These are phyloP conservation scores for Blastobotrys niveus DNA, from an alignment of 1,139 yeast genomes.

Conservation along the genomic window DNA sequence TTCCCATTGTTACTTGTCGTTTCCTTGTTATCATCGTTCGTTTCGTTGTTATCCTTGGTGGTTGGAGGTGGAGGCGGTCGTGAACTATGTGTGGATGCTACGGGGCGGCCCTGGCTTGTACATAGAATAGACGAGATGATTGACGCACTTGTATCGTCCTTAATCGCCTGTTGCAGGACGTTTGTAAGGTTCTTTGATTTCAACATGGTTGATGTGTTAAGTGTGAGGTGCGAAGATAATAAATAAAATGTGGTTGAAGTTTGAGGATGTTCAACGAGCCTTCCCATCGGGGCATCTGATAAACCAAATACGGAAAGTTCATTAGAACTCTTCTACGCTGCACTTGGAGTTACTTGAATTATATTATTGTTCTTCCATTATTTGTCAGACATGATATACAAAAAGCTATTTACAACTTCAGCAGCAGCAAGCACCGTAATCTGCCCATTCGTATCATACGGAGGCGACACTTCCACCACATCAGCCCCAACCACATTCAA, in stretches of 20 bases:
- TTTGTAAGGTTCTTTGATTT: constrained; percentile 25
- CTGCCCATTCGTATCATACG: constrained; percentile 57
- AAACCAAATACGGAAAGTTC: too few relatives aligned
- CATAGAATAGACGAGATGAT: constrained; percentile 29
- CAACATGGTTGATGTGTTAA: constrained; percentile 22
- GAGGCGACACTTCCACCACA: constrained; percentile 72
- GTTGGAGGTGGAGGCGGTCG: constrained; percentile 23
- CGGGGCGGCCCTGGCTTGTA: constrained; percentile 25
- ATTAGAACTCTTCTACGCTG: neutral
- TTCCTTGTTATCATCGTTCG: too few relatives aligned
- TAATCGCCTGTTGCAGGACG: constrained; percentile 28
- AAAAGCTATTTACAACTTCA: constrained; percentile 45
- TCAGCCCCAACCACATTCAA: constrained; percentile 71
- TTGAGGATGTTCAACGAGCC: neutral
- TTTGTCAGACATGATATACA: constrained; percentile 26
- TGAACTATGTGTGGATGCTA: constrained; percentile 27
- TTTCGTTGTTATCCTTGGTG: constrained; percentile 14
- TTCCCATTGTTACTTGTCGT: too few relatives aligned
- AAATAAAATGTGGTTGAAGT: neutral
- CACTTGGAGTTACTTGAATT: neutral
- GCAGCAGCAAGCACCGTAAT: constrained; percentile 72
- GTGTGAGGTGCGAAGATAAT: neutral
- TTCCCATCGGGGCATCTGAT: too few relatives aligned
- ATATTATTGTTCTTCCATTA: neutral
- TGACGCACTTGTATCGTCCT: constrained; percentile 19